Evolutionary conservation across 2,329 filamentous ascomycete species (phyloP).

Genomic region (Pseudocercospora cruenta): DNA sequence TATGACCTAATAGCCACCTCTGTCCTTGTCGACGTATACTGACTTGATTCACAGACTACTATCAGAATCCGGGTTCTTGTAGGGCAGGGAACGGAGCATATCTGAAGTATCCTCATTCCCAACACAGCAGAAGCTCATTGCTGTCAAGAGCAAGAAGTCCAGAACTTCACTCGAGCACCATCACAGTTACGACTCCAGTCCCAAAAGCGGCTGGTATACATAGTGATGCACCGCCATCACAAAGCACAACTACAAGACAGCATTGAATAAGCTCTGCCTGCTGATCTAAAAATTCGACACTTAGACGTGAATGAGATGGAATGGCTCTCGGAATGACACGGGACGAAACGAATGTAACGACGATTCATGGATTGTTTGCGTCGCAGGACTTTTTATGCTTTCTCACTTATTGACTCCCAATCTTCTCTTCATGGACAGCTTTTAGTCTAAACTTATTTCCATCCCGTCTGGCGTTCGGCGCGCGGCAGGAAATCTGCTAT

Average conservation of each 20-base stretch:
- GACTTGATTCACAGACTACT: slow-evolving; percentile 48
- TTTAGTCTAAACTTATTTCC: background rate
- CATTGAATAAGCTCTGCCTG: background rate
- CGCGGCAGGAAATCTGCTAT: slow-evolving; percentile 2
- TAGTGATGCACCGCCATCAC: background rate
- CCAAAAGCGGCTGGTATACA: slow-evolving; percentile 19
- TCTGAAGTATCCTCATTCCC: slow-evolving; percentile 24
- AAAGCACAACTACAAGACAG: background rate
- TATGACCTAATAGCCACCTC: slow-evolving; percentile 51
- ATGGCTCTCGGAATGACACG: slow-evolving; percentile 8
- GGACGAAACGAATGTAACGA: slow-evolving; percentile 22
- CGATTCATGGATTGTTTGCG: slow-evolving; percentile 4
- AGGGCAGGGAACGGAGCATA: slow-evolving; percentile 26
- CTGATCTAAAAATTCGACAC: slow-evolving; percentile 2
- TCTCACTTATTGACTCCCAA: background rate
- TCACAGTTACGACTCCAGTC: slow-evolving; percentile 8
- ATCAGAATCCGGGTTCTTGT: slow-evolving; percentile 60
- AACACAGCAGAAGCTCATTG: slow-evolving; percentile 12
- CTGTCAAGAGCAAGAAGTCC: slow-evolving; percentile 15
- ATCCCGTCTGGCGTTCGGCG: background rate
- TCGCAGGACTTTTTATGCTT: background rate
- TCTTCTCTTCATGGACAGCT: background rate
- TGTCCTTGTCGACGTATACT: slow-evolving; percentile 11
- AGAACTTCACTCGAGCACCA: slow-evolving; percentile 4
- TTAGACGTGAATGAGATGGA: slow-evolving; percentile 5